Evolutionary conservation across 805 yeast genomes (phyloP).

Genomic region (Millerozyma acaciae): DNA sequence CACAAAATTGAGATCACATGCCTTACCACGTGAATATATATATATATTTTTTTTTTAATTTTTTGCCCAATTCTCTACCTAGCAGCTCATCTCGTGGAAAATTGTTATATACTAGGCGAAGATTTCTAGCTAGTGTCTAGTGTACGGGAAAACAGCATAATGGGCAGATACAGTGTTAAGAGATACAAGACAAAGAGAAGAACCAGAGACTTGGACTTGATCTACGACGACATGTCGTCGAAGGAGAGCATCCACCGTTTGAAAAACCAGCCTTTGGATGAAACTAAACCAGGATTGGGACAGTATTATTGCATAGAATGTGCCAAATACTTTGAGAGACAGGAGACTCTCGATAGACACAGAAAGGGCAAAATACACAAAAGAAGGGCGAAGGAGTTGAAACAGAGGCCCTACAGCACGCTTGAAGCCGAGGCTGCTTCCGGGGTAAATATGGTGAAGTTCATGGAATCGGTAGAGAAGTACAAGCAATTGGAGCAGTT

Average conservation of each 20-base stretch:
- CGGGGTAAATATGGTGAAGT: conserved; percentile 71
- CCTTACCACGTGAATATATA: no score
- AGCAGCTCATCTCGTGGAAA: no score
- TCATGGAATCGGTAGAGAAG: conserved; percentile 57
- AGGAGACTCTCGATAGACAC: conserved; percentile 68
- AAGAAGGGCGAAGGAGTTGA: conserved; percentile 74
- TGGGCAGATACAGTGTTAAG: conserved; percentile 87
- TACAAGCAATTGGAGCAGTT: conserved; percentile 45
- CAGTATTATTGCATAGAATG: conserved; percentile 94
- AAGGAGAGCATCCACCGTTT: conserved; percentile 60
- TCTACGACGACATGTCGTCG: conserved; percentile 68
- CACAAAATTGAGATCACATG: no score
- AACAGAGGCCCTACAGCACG: conserved; percentile 77
- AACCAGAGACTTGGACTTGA: conserved; percentile 78
- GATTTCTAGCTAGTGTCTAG: not conserved
- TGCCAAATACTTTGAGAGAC: conserved; percentile 85
- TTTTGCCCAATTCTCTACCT: no score
- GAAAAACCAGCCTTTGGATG: conserved; percentile 83
- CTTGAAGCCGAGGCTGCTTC: conserved; percentile 90
- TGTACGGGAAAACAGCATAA: conserved; percentile 21
- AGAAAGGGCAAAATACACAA: conserved; percentile 75
- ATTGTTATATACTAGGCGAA: no score
- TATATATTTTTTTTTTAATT: no score
- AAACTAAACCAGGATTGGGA: conserved; percentile 88
- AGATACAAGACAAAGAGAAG: conserved; percentile 88